Evolutionary conservation across 2,329 filamentous ascomycete species (phyloP), one percentile per base, ranked within the genome.

Genomic region (Diaporthe citriasiana): DNA sequence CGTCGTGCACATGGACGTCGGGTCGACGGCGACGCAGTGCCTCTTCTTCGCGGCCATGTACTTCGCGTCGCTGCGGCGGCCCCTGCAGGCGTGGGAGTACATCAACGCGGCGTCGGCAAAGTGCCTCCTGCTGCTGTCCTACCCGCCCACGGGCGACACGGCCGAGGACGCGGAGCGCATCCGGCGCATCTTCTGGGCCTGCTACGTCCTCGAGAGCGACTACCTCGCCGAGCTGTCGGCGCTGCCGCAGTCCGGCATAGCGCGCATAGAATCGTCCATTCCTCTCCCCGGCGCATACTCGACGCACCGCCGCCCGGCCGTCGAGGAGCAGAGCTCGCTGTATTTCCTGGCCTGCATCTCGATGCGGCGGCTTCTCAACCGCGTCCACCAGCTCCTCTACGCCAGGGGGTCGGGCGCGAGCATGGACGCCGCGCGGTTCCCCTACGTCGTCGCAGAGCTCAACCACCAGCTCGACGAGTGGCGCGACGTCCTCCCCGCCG

Each of bases 261-360:
- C 86, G 0, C 83, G 85, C 9, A 87, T 89, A 35, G 87, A 89
- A 73, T 88, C 87, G 0, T 86, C 85, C 0, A 83, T 88, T 4
- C 84, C 85, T 0, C 79, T 89, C 0, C 87, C 87, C 0, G 86
- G 86, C 0, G 80, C 82, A 0, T 88, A 87, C 77, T 79, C 83
- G 65, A 88, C 87, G 0, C 87, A 89, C 66, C 76, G 79, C 1
- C 80, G 80, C 1, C 74, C 80, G 0, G 73, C 77, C 0, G 82
- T 85, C 2, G 84, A 86, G 70, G 85, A 89, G 75, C 82, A 86
- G 45, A 87, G 87, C 0, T 86, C 87, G 0, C 82, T 89, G 0
- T 89, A 89, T 77, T 88, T 89, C 66, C 81, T 89, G 2, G 87
- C 87, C 1, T 89, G 87, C 47, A 88, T 89, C 40, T 88, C 84